These are phyloP conservation scores for Saturnispora besseyi DNA, from an alignment of 805 yeast genomes.

Conservation along the genomic window DNA sequence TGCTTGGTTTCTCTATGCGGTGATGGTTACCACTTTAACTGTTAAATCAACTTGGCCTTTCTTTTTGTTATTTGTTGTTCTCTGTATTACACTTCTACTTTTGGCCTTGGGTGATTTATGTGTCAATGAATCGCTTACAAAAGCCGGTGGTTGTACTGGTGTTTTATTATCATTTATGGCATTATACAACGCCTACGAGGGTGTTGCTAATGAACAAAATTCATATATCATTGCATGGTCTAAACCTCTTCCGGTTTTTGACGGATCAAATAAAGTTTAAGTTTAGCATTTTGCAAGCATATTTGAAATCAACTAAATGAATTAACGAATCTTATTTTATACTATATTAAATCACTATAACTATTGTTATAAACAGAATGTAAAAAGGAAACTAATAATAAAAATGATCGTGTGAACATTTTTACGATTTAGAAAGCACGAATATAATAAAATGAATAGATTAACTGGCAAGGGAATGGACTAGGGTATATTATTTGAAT, in stretches of 20 bases:
- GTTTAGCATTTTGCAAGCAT: too few relatives aligned
- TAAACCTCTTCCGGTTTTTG: background rate
- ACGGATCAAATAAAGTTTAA: background rate
- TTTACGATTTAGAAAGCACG: too few relatives aligned
- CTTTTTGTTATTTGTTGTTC: constrained; percentile 39
- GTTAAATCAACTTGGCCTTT: constrained; percentile 46
- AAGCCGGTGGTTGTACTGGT: background rate
- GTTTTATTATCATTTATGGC: background rate
- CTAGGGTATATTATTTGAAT: too few relatives aligned
- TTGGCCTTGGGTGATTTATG: background rate
- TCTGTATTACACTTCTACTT: background rate
- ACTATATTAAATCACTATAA: too few relatives aligned
- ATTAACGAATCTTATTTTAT: too few relatives aligned
- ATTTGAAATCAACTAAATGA: too few relatives aligned
- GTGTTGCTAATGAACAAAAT: background rate
- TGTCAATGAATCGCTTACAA: background rate
- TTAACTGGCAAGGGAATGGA: too few relatives aligned
- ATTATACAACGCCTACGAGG: background rate
- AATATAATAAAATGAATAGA: too few relatives aligned
- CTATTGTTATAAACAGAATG: too few relatives aligned
- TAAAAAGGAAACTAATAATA: too few relatives aligned
- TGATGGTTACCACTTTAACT: constrained; percentile 46
- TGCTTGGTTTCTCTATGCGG: constrained; percentile 59
- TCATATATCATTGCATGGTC: background rate
- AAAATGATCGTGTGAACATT: too few relatives aligned